Evolutionary conservation across 2,329 filamentous ascomycete genomes (phyloP), one percentile per base, ranked within the genome.

Genomic region (Triangularia verruculosa): DNA sequence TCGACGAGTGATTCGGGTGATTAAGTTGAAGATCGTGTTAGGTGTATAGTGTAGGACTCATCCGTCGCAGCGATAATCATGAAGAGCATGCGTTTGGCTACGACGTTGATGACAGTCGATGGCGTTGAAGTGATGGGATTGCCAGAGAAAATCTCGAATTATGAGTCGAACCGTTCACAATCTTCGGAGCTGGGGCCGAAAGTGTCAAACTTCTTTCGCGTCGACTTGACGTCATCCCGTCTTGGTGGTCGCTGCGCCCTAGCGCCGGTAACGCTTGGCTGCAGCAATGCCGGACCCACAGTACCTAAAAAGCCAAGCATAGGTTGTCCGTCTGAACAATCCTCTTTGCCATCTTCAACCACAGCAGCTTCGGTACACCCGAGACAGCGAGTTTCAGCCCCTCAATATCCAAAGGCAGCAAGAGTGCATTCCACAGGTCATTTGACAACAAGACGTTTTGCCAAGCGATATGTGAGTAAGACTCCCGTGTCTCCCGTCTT

Each of bases 201-300:
- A 20, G n/a, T 17, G n/a, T 17, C 39, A 47, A 32, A 47, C 8
- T 47, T 47, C 39, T 47, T 47, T 47, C 39, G 39, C 8, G 9
- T 25, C n/a, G 51, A 11, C 51, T 54, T 54, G 51, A 54, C 51
- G 51, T 54, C 51, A 54, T 54, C 51, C 51, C 51, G 51, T 54
- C 51, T 54, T 54, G 51, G 51, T 25, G 25, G 22, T 25, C 25
- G 22, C 27, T 47, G 27, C 4, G 27, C 27, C 27, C 27, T 28
- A 28, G 5, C 27, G 39, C 39, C 17, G 39, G 39, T 47, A 47
- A 47, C 12, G n/a, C 39, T 47, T 47, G 39, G 39, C 39, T 11
- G n/a, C 9, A 47, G 20, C 39, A 47, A 47, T 47, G 39, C 39
- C 39, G 39, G 39, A 47, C 39, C 39, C 39, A 11, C 39, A 47